phyloP scores from a whole-genome alignment of 2,329 filamentous ascomycete genomes.

The Aspergillus tanneri region DNA sequence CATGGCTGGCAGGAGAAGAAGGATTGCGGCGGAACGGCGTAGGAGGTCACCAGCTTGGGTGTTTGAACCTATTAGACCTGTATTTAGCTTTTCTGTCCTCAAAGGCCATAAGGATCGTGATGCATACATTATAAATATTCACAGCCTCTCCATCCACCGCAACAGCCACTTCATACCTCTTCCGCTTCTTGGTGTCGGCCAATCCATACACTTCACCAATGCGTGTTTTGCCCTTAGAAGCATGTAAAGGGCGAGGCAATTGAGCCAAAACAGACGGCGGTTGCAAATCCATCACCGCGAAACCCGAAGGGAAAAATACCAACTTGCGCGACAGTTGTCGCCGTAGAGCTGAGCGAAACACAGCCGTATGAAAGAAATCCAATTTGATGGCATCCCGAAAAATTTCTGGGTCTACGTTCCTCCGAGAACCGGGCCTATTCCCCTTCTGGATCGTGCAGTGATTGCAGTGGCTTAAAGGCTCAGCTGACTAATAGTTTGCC shows the following conservation, averaged over 20 bases:
- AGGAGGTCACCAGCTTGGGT: slow-evolving; percentile 59
- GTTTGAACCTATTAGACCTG: slow-evolving; percentile 53
- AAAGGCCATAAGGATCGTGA: background rate
- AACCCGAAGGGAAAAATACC: background rate
- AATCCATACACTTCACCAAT: slow-evolving; percentile 54
- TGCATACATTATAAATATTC: slow-evolving; percentile 60
- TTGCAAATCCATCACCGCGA: slow-evolving; percentile 42
- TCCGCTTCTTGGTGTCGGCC: slow-evolving; percentile 57
- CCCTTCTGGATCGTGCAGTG: too few species aligned
- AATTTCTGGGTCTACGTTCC: slow-evolving; percentile 37
- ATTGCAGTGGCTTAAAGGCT: too few species aligned
- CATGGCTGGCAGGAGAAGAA: slow-evolving; percentile 58
- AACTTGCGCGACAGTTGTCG: slow-evolving; percentile 15
- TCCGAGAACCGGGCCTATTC: slow-evolving; percentile 21
- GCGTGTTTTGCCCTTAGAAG: slow-evolving; percentile 40
- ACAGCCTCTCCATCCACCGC: slow-evolving; percentile 61
- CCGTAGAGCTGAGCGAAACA: slow-evolving; percentile 5
- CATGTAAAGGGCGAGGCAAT: slow-evolving; percentile 46
- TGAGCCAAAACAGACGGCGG: slow-evolving; percentile 46
- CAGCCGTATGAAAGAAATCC: slow-evolving; percentile 18
- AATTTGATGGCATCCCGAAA: slow-evolving; percentile 30
- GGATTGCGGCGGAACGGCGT: slow-evolving; percentile 61
- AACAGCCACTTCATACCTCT: slow-evolving; percentile 61
- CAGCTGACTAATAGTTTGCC: too few species aligned
- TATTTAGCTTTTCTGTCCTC: background rate